Evolutionary conservation across 2,329 filamentous ascomycete species (phyloP).

Genomic region (Phaeosphaeria sp.): DNA sequence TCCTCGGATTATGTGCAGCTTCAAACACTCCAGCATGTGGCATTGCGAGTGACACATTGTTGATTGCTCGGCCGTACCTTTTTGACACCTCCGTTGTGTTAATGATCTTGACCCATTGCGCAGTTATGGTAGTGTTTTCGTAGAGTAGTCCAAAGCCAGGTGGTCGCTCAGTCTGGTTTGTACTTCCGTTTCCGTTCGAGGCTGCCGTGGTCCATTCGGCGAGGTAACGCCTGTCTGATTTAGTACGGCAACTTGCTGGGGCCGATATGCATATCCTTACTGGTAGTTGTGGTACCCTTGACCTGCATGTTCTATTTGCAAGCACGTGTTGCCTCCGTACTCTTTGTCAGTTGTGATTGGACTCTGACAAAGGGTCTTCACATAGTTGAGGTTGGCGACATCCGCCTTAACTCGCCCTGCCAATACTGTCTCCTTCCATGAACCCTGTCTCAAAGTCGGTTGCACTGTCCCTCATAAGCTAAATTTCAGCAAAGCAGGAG

Average conservation of each 20-base stretch:
- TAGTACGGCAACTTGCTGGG: conserved; percentile 56
- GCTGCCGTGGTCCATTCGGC: conserved; percentile 62
- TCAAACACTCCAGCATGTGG: conserved; percentile 74
- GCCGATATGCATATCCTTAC: neutral
- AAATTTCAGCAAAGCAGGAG: neutral
- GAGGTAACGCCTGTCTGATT: conserved; percentile 55
- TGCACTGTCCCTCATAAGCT: conserved; percentile 57
- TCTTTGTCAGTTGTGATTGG: conserved; percentile 61
- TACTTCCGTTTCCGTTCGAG: conserved; percentile 52
- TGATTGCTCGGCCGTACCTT: conserved; percentile 65
- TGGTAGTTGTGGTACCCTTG: conserved; percentile 74
- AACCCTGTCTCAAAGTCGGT: conserved; percentile 70
- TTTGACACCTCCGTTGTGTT: conserved; percentile 62
- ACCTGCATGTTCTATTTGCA: conserved; percentile 73
- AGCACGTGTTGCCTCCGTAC: conserved; percentile 63
- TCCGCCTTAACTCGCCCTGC: conserved; percentile 64
- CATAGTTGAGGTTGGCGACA: conserved; percentile 69
- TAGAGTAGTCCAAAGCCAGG: conserved; percentile 68
- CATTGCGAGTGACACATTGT: conserved; percentile 80
- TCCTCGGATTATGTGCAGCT: conserved; percentile 67
- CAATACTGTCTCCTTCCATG: conserved; percentile 58
- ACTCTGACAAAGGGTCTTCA: conserved; percentile 65
- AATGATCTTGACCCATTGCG: conserved; percentile 71
- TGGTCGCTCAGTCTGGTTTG: conserved; percentile 60
- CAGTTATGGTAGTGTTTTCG: conserved; percentile 75